Evolutionary conservation across 2,329 filamentous ascomycete genomes (phyloP), one percentile per base, ranked within the genome.

Genomic region (Paecilomyces fulvus): DNA sequence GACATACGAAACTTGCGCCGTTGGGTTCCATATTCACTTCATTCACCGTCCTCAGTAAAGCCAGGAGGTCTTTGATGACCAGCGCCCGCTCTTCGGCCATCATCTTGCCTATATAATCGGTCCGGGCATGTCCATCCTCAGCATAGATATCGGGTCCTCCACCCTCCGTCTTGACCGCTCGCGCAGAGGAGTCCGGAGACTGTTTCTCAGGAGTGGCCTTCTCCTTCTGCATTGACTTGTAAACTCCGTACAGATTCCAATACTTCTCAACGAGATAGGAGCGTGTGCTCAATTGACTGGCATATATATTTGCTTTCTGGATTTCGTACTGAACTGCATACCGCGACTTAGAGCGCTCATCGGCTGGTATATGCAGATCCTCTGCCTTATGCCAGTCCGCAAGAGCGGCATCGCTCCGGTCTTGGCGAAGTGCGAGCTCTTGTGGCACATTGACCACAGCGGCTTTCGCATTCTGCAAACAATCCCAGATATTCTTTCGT

Each of bases 201-300:
- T 55, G 46, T 11, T 60, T 57, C 14, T 60, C 61, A 5, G 62
- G 49, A 6, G 37, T 43, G 10, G 9, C 8, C 25, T 28, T 28
- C 6, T 59, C 55, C 14, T 61, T 63, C 5, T 65, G 63, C 37
- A 65, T 64, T 53, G 60, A 63, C 33, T 64, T 67, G 63, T 86
- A 83, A 1, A 85, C 82, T 54, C 91, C 88, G 37, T 85, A 83
- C 1, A 94, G 78, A 63, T 85, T 85, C 70, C 90, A 90, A 73
- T 92, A 95, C 61, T 91, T 87, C 69, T 95, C 90, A 0, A 95
- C 89, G 56, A 92, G 84, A 68, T 90, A 92, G 0, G 89, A 92
- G 23, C 91, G 82, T 0, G 90, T 95, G 2, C 86, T 85, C 9
- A 96, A 77, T 65, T 91, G 87, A 5, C 87, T 92, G 1, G 86